A percentile compares a stretch with the other conserved stretches of the same genome.
These are phyloP conservation scores for Chrysanthemum lavandulifolium DNA, from an alignment of 129 eudicot genomes.

Conservation along the genomic window DNA sequence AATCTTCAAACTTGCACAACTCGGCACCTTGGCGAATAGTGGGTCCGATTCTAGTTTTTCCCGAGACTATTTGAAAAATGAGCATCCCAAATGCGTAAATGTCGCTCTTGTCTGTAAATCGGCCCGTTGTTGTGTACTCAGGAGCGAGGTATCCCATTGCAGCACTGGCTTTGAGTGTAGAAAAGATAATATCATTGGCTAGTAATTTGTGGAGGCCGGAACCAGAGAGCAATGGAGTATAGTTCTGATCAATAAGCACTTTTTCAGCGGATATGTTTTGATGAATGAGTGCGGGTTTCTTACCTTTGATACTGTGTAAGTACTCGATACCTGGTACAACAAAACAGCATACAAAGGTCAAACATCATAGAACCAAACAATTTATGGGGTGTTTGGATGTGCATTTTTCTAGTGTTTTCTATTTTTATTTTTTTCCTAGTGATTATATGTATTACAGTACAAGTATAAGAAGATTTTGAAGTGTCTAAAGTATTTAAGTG, in stretches of 20 bases:
- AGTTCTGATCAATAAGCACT: constrained; percentile 66
- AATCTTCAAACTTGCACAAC: constrained; percentile 56
- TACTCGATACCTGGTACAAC: constrained; percentile 61
- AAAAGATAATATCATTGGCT: constrained; percentile 82
- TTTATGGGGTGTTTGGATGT: neutral
- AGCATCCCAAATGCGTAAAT: constrained; percentile 79
- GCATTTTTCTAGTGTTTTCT: no score
- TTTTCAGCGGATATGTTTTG: constrained; percentile 88
- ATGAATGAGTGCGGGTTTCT: constrained; percentile 64
- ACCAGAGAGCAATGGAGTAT: constrained; percentile 69
- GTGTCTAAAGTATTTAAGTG: no score
- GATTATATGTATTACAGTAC: no score
- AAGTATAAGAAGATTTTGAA: no score
- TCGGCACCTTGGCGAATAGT: constrained; percentile 67
- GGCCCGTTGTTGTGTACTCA: constrained; percentile 87
- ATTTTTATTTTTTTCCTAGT: no score
- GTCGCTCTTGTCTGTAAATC: constrained; percentile 87
- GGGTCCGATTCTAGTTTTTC: constrained; percentile 51
- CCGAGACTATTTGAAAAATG: constrained; percentile 72
- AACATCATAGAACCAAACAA: neutral
- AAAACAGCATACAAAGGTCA: constrained; percentile 8
- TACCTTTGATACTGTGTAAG: constrained; percentile 57
- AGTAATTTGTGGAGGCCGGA: constrained; percentile 81
- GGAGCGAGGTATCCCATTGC: constrained; percentile 99
- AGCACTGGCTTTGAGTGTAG: constrained; percentile 83